These are phyloP conservation scores for Exophiala calicioides DNA, from an alignment of 2,329 filamentous ascomycete genomes.

Conservation along the genomic window DNA sequence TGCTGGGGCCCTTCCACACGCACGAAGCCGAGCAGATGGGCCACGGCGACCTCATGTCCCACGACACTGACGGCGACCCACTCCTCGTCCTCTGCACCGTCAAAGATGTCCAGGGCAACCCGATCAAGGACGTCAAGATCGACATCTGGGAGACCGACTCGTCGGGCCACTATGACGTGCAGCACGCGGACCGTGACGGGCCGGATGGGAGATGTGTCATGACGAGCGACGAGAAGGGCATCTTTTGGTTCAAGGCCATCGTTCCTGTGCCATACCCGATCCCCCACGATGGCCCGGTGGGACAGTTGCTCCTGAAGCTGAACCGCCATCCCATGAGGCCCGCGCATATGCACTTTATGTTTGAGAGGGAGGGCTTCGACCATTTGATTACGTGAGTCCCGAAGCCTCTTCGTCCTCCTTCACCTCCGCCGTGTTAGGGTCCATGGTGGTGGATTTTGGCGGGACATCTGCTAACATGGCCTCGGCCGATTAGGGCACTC, in stretches of 20 bases:
- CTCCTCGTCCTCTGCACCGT: constrained; percentile 74
- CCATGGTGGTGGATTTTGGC: too few relatives aligned
- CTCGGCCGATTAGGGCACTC: constrained; percentile 31
- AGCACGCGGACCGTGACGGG: constrained; percentile 63
- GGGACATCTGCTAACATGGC: too few relatives aligned
- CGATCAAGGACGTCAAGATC: constrained; percentile 67
- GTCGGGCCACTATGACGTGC: constrained; percentile 79
- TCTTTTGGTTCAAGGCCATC: constrained; percentile 84
- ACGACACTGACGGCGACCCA: constrained; percentile 68
- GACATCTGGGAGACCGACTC: constrained; percentile 86
- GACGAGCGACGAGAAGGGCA: constrained; percentile 67
- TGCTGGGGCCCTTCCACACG: constrained; percentile 81
- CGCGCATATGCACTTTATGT: constrained; percentile 86
- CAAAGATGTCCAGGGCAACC: constrained; percentile 63
- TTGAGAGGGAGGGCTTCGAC: constrained; percentile 76
- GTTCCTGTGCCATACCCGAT: constrained; percentile 84
- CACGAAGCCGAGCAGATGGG: constrained; percentile 64
- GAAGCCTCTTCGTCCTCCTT: background rate
- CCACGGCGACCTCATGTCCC: constrained; percentile 64
- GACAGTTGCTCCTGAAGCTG: constrained; percentile 65
- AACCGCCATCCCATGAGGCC: constrained; percentile 77
- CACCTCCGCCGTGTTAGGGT: constrained; percentile 6
- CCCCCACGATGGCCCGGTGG: constrained; percentile 80
- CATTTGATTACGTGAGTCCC: constrained; percentile 74
- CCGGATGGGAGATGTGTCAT: constrained; percentile 75